Base-by-base conservation (phyloP, 352 stramenopile species). In the Phytophthora palmivora region DNA sequence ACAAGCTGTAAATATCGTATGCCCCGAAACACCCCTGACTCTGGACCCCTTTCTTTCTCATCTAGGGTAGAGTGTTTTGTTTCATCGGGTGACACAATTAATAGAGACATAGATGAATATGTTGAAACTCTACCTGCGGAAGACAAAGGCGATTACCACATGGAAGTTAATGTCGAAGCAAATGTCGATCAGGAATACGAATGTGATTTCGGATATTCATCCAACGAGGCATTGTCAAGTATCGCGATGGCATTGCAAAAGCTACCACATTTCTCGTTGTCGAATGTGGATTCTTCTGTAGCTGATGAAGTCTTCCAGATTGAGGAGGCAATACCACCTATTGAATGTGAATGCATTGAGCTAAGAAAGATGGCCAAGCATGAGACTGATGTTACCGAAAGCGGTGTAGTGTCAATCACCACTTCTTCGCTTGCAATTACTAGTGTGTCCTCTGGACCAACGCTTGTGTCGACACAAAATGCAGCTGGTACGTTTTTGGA, bases 161-260 rank as follows among this genome's bases (percentile, higher is more conserved):
- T 34, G 7, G 30, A 7, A 28, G 26, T 34, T 22, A 18, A 58
- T 39, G 12, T 7, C 7, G 30, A 46, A 18, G 19, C n/a, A 43
- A 7, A 33, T 24, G 41, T 56, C 9, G 42, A 56, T 42, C n/a
- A n/a, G n/a, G 42, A 2, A n/a, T 76, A 61, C 28, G 57, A 58
- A 8, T 68, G 58, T 19, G 46, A 70, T 5, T 73, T 78, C 32
- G 70, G 79, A 33, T 78, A 79, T 36, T 79, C 74, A 14, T 77
- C 74, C 21, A 58, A 71, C 6, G 53, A 67, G 0, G 57, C 66
- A 9, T 45, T 64, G 16, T 72, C 73, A 21, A 75, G 57, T 57
- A 85, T 85, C 18, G 68, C 74, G 3, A 62, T 57, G 16, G 76
- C 74, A 6, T 37, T 85, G 43, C 60, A 72, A 28, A 55, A 79